Base-by-base conservation (phyloP, 2,329 filamentous ascomycete species). In the Aspergillus sp. region DNA sequence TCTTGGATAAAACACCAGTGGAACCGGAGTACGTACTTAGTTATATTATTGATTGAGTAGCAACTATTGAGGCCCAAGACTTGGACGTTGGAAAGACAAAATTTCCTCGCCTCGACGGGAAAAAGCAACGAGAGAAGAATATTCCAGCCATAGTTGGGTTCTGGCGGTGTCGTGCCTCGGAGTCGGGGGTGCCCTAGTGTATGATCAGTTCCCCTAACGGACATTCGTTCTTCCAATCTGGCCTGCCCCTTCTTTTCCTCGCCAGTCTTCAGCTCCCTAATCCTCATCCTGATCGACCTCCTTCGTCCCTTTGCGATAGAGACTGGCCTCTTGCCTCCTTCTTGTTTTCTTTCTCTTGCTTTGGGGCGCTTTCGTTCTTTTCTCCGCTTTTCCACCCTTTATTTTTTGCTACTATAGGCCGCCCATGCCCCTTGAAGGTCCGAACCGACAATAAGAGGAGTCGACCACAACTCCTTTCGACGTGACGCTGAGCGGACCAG, bases 381-480 rank as follows among this genome's bases (percentile, higher is more conserved):
- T 51, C 50, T 58, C 49, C 50, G 47, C 55, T 55, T 58, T 49
- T 55, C 57, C 57, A 56, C 58, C 56, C 60, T 61, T 56, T 62
- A 49, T 60, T 62, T 57, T 53, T 23, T 59, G 31, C 45, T 50
- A 58, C 59, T 64, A 45, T 59, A 61, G 51, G 43, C 58, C 53
- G 45, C 57, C 53, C 55, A 65, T 66, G 60, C 58, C 62, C 55
- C 57, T 58, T 55, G 54, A 40, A 51, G 55, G 53, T 55, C 51
- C 44, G 55, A 58, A 47, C 61, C 59, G 51, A 52, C 54, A 62
- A 53, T 59, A 62, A 56, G 58, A 58, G 57, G 44, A 50, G 39
- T 21, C 11, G 27, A 31, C 43, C 46, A 43, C 46, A 50, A 33
- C 47, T 56, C 23, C 27, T 39, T 52, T 53, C 54, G 52, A 40